These are phyloP conservation scores for Penicillium bovifimosum DNA, from an alignment of 495 filamentous ascomycete species.

Conservation along the genomic window DNA sequence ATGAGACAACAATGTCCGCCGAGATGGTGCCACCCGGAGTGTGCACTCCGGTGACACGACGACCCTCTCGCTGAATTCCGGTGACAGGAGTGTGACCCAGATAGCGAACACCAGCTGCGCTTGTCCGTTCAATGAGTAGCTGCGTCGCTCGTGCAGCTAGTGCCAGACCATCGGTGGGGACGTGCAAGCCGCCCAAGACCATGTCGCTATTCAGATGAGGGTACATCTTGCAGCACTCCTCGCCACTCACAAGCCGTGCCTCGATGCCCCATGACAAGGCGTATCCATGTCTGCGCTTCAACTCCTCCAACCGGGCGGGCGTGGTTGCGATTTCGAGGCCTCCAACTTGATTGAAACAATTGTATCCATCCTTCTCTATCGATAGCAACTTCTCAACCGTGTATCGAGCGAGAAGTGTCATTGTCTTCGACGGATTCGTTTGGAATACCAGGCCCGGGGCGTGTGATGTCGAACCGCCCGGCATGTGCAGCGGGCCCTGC, in stretches of 20 bases:
- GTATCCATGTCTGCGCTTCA: slow-evolving; percentile 49
- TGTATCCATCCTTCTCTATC: slow-evolving; percentile 33
- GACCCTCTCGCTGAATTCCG: slow-evolving; percentile 30
- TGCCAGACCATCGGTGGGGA: slow-evolving; percentile 47
- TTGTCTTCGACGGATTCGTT: slow-evolving; percentile 44
- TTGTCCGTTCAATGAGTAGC: slow-evolving; percentile 44
- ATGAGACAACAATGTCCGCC: slow-evolving; percentile 46
- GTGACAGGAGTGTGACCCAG: slow-evolving; percentile 41
- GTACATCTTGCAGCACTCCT: slow-evolving; percentile 41
- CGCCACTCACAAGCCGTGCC: slow-evolving; percentile 33
- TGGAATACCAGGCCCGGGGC: slow-evolving; percentile 51
- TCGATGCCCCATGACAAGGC: slow-evolving; percentile 45
- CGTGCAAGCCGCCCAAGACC: slow-evolving; percentile 44
- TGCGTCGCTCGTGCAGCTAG: slow-evolving; percentile 46
- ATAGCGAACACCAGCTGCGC: slow-evolving; percentile 43
- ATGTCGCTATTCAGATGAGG: slow-evolving; percentile 40
- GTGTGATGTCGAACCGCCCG: slow-evolving; percentile 49
- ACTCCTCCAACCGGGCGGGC: slow-evolving; percentile 40
- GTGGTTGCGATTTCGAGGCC: slow-evolving; percentile 49
- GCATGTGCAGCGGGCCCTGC: slow-evolving; percentile 46
- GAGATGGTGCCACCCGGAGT: slow-evolving; percentile 35
- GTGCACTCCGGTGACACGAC: slow-evolving; percentile 40
- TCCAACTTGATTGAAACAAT: slow-evolving; percentile 48
- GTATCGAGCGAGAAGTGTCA: slow-evolving; percentile 45
- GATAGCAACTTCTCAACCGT: slow-evolving; percentile 45